Percentiles rank a stretch among this genome's conserved stretches.
phyloP scores from a whole-genome alignment of 2,329 filamentous ascomycete genomes.

The Hymenoscyphus linearis region DNA sequence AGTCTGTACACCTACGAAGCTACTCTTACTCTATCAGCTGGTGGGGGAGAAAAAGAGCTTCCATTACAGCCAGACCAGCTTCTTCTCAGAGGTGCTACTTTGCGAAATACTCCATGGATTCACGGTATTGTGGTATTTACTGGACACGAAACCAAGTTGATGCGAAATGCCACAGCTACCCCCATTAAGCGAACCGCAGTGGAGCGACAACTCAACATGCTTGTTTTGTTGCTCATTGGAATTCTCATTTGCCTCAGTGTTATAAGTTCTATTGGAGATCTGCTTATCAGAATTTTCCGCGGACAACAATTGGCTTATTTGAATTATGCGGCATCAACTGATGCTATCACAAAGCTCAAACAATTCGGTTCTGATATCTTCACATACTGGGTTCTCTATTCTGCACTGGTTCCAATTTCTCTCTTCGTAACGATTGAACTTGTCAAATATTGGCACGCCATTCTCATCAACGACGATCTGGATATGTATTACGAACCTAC shows the following conservation, averaged over 20 bases:
- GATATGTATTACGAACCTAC: constrained; percentile 97
- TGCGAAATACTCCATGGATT: constrained; percentile 95
- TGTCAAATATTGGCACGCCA: constrained; percentile 98
- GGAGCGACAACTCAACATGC: constrained; percentile 85
- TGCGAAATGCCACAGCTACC: constrained; percentile 95
- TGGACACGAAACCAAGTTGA: constrained; percentile 96
- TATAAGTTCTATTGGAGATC: constrained; percentile 85
- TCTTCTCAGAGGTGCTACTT: constrained; percentile 82
- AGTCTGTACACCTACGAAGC: constrained; percentile 98
- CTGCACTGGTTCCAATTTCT: constrained; percentile 91
- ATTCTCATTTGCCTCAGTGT: constrained; percentile 82
- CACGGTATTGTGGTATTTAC: constrained; percentile 96
- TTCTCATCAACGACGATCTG: constrained; percentile 92
- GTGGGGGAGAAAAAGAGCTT: constrained; percentile 89
- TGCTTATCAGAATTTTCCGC: constrained; percentile 67
- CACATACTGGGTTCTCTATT: constrained; percentile 98
- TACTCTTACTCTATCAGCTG: constrained; percentile 83
- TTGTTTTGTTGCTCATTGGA: constrained; percentile 83
- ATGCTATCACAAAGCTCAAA: constrained; percentile 50
- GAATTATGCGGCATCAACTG: constrained; percentile 55
- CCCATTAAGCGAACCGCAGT: constrained; percentile 98
- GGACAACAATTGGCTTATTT: constrained; percentile 67
- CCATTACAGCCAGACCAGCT: constrained; percentile 88
- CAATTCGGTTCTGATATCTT: constrained; percentile 93
- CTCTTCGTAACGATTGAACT: constrained; percentile 96